A percentile compares a stretch with the other conserved stretches of the same genome.
Conservation (phyloP, 345 rosid species). For the Eucalyptus marginata region DNA sequence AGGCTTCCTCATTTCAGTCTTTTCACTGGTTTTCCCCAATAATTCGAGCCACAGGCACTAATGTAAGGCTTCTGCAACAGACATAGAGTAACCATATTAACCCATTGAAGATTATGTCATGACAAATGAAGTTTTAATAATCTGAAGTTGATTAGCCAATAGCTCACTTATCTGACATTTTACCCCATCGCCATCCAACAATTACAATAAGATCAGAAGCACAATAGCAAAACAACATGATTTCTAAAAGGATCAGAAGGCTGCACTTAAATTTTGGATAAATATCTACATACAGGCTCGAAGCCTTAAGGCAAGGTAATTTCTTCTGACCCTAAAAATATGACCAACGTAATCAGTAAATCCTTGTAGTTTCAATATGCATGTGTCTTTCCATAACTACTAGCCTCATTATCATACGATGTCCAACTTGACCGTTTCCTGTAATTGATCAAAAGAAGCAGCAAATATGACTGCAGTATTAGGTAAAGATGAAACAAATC, state of each 20-base stretch:
- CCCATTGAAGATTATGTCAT: background rate
- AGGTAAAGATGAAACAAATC: background rate
- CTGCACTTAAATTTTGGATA: background rate
- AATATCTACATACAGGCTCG: background rate
- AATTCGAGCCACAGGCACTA: background rate
- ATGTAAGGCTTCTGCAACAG: background rate
- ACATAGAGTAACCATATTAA: background rate
- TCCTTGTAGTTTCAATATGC: background rate
- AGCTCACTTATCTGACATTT: background rate
- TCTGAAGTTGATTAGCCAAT: background rate
- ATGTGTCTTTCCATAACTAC: background rate
- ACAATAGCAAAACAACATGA: background rate
- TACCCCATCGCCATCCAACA: background rate
- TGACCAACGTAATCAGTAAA: background rate
- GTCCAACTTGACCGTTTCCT: background rate
- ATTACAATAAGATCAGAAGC: background rate
- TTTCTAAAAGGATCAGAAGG: background rate
- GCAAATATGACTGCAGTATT: background rate
- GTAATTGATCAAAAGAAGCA: background rate
- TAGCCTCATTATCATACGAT: background rate
- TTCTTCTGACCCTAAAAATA: background rate
- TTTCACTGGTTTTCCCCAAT: background rate
- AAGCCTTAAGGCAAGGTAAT: background rate
- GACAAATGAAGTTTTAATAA: background rate
- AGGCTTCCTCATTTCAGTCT: slow-evolving; percentile 10